Conservation (phyloP, 2,329 filamentous ascomycete species). For the Ilyonectria destructans region DNA sequence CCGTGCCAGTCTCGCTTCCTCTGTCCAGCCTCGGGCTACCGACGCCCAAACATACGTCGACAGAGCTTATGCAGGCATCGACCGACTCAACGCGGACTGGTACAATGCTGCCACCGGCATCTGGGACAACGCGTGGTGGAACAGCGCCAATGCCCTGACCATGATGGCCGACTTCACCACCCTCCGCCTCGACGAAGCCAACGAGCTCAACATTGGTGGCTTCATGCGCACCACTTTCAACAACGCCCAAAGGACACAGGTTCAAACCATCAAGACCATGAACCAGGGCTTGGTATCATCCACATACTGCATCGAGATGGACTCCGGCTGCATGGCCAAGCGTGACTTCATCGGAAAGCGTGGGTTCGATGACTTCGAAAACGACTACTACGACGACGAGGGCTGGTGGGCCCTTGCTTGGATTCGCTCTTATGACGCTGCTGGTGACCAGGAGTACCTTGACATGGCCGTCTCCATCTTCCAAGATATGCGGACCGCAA, state of each 20-base stretch:
- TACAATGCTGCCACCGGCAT: slow-evolving; percentile 74
- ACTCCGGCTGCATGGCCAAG: slow-evolving; percentile 52
- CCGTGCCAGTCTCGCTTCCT: slow-evolving; percentile 38
- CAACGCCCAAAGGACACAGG: slow-evolving; percentile 60
- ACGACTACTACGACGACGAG: slow-evolving; percentile 73
- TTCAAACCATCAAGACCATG: slow-evolving; percentile 59
- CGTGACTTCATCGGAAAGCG: slow-evolving; percentile 54
- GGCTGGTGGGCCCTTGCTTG: slow-evolving; percentile 77
- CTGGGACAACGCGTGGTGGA: slow-evolving; percentile 82
- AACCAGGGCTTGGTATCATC: slow-evolving; percentile 58
- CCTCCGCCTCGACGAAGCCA: slow-evolving; percentile 54
- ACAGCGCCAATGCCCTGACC: slow-evolving; percentile 78
- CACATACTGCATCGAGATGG: slow-evolving; percentile 54
- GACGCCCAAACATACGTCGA: slow-evolving; percentile 50
- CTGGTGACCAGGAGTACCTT: slow-evolving; percentile 67
- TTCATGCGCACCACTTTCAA: slow-evolving; percentile 63
- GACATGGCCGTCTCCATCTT: slow-evolving; percentile 69
- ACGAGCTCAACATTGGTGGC: slow-evolving; percentile 57
- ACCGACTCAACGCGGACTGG: slow-evolving; percentile 70
- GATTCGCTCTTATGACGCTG: slow-evolving; percentile 71
- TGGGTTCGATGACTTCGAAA: slow-evolving; percentile 61
- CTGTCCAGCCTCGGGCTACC: slow-evolving; percentile 38
- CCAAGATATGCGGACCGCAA: slow-evolving; percentile 69
- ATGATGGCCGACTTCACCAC: slow-evolving; percentile 70
- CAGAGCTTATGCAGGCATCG: slow-evolving; percentile 54